phyloP scores from a whole-genome alignment of 495 filamentous ascomycete species.

The Aspergillus coremiiformis region DNA sequence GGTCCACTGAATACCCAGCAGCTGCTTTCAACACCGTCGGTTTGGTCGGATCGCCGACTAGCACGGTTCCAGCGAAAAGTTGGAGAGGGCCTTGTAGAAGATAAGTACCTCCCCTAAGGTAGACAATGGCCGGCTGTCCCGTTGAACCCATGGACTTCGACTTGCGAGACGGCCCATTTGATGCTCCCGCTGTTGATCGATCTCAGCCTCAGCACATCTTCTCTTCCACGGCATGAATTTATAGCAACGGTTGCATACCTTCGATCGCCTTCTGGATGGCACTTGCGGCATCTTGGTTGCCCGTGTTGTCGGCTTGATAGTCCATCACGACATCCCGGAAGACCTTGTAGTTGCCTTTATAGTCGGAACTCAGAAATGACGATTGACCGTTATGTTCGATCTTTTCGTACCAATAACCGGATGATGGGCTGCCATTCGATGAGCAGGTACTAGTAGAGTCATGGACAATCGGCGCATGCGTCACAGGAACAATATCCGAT shows the following conservation, averaged over 20 bases:
- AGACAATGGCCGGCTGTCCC: conserved; percentile 40
- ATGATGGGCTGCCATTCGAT: not conserved
- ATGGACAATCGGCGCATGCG: not conserved
- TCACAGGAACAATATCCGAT: not conserved
- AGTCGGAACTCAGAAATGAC: conserved; percentile 18
- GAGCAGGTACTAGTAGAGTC: conserved; percentile 1
- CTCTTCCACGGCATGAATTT: not conserved
- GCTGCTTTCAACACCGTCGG: conserved; percentile 27
- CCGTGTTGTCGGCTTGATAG: conserved; percentile 28
- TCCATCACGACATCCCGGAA: conserved; percentile 31
- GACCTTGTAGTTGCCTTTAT: conserved; percentile 26
- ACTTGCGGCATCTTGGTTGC: conserved; percentile 14
- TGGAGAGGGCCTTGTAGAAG: conserved; percentile 27
- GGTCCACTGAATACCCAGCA: conserved; percentile 17
- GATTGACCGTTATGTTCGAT: conserved; percentile 30
- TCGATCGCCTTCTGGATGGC: conserved; percentile 28
- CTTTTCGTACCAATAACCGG: conserved; percentile 28
- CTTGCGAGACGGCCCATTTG: conserved; percentile 20
- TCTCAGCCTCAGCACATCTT: not conserved
- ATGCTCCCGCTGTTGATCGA: conserved; percentile 15
- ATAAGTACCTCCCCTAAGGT: conserved; percentile 41
- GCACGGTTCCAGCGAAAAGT: conserved; percentile 32
- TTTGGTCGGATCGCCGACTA: conserved; percentile 35
- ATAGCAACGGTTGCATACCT: conserved; percentile 7
- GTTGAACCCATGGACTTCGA: conserved; percentile 34